Base-by-base conservation (phyloP, 2,329 filamentous ascomycete species). In the Trichoderma guizhouense region DNA sequence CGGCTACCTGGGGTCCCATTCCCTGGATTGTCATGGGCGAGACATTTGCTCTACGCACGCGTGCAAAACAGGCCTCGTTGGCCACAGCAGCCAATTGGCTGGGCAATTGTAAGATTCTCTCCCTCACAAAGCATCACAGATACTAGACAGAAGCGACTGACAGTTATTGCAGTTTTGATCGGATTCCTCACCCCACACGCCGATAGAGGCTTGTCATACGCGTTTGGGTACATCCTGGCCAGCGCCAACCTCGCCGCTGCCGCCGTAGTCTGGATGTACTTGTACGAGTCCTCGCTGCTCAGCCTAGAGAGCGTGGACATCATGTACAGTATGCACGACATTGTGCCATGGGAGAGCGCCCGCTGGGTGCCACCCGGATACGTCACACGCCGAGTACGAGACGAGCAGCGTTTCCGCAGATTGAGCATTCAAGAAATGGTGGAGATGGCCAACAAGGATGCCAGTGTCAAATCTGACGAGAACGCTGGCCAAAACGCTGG, bases 221-320 rank as follows among this genome's bases (percentile, higher is more conserved):
- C 83, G 0, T 91, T 88, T 75, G 90, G 90, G 7, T 92, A 90
- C 76, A 87, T 92, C 62, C 92, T 92, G 76, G 88, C 87, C 0
- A 88, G 83, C 3, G 90, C 88, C 77, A 89, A 90, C 76, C 81
- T 92, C 63, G 81, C 84, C 1, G 90, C 86, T 2, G 85, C 88
- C 1, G 76, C 87, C 0, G 79, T 91, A 24, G 88, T 92, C 30
- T 93, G 88, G 83, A 91, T 93, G 83, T 92, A 91, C 80, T 85
- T 93, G 70, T 90, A 88, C 79, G 91, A 93, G 78, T 89, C 86
- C 18, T 86, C 88, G 73, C 87, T 86, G 53, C 85, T 91, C 11
- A 89, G 88, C 14, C 84, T 93, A n/a, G 91, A 93, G 81, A 89
- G 92, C 75, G 88, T 93, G 71, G 91, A 93, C 79, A 86, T 88